Evolutionary conservation across 2,329 filamentous ascomycete species (phyloP), one percentile per base, ranked within the genome.

Genomic region (Colletotrichum tamarilloi): DNA sequence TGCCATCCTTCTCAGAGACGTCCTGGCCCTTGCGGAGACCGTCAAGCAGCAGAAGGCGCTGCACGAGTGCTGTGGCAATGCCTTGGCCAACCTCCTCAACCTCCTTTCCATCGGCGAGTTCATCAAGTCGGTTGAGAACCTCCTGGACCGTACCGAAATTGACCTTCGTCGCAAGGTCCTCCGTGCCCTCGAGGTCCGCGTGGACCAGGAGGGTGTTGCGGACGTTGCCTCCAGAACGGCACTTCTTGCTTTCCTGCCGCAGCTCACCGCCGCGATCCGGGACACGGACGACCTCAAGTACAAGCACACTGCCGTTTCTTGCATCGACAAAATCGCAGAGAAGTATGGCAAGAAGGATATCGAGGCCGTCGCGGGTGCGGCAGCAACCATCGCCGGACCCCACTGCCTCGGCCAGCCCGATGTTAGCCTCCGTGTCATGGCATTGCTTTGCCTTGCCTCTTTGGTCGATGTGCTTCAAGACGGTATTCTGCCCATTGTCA

Each of bases 321-420:
- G 96, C 77, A 92, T 98, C 57, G 95, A 98, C 83, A 94, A 94
- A 82, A 97, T 99, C 75, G 91, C 94, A 2, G 95, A 98, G 83
- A 96, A 96, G 81, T 98, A 98, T 81, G 97, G 97, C 76, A 97
- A 97, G 86, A 97, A 95, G 81, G 94, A 98, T 78, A 87, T 93
- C 1, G 91, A 93, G 76, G 92, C 91, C 57, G 93, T 98, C 57
- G 88, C 93, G 30, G 89, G 90, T 5, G 93, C 95, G 5, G 94
- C 95, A 5, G 87, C 91, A 72, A 93, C 92, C 1, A 93, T 99
- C 77, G 92, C 94, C 49, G 92, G 95, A 55, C 85, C 91, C 67
- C 87, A 93, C 75, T 96, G 94, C 75, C 88, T 98, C 62, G 94
- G 93, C 49, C 92, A 93, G 80, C 83, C 88, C 14, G 93, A 97